Evolutionary conservation across 805 yeast species (phyloP), one percentile per base, ranked within the genome.

Genomic region (Citeromyces matritensis): DNA sequence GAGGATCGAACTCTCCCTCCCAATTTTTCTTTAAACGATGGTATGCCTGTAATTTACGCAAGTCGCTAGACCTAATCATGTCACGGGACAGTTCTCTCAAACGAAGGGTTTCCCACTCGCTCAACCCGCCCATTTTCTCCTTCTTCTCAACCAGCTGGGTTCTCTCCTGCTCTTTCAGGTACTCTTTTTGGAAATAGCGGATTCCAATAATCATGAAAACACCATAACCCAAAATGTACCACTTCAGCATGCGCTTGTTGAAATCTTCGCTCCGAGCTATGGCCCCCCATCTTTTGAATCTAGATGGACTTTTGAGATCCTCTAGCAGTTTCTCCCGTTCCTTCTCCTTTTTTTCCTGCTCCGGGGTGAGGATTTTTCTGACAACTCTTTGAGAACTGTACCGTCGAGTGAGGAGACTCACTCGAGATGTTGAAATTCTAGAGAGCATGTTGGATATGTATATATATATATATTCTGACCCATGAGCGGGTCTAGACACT

Each of bases 41-140:
- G 45, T 81, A 81, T 23, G 73, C 67, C 26, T 61, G 60, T 38
- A 73, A 60, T 49, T 69, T 76, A 42, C 64, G 57, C 34, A 62
- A 60, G 48, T 80, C 91, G 36, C 73, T 62, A 1, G 81, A 72
- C 48, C 84, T 64, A 36, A 78, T 52, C 32, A 60, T 60, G 10
- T 76, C 80, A 5, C 61, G 58, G 30, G 64, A 52, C 25, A 77
- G 48, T 32, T 74, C 74, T 43, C 78, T 73, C 37, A 76, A 51
- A 44, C 78, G 63, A 33, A 80, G 49, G 29, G 52, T 55, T 42
- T 81, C 83, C 47, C 74, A 80, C 42, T 80, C 86, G 29, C 67
- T 64, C 15, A 69, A 53, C 7, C 48, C 41, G 2, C 45, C 49
- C 3, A 63, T 64, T 27, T 52, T 14, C 26, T 48, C 54, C 30